phyloP scores from a whole-genome alignment of 2,329 filamentous ascomycete genomes.

The Aaosphaeria pasadenensis region DNA sequence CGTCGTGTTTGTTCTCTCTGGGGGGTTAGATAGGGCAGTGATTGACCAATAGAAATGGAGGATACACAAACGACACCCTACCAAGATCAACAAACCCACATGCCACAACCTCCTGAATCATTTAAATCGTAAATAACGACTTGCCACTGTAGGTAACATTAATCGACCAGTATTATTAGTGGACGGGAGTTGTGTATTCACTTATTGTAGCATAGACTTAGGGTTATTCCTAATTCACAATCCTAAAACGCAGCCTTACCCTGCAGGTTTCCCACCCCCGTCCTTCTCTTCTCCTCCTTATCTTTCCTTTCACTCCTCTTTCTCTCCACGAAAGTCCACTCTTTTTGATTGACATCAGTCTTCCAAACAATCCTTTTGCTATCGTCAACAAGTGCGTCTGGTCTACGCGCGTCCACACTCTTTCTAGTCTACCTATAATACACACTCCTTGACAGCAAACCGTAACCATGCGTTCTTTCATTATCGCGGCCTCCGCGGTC shows the following conservation, averaged over 20 bases:
- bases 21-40: no score
- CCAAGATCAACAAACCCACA: constrained; percentile 5
- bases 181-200: constrained; percentile 9
- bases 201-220: background rate
- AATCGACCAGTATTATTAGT: no score
- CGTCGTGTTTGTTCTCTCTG: no score
- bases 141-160: no score
- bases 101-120: constrained; percentile 18
- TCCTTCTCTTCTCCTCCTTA: constrained; percentile 5
- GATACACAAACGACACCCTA: background rate
- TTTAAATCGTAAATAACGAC: no score
- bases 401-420: constrained; percentile 34
- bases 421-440: constrained; percentile 13
- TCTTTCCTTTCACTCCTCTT: constrained; percentile 9
- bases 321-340: constrained; percentile 26
- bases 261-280: background rate
- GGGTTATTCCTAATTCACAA: constrained; percentile 18
- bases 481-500: constrained; percentile 36
- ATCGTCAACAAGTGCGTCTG: constrained; percentile 23
- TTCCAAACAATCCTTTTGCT: background rate
- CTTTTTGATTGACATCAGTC: constrained; percentile 11
- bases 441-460: constrained; percentile 3
- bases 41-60: no score
- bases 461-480: constrained; percentile 27
- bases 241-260: constrained; percentile 15